phyloP scores from a whole-genome alignment of 768 basidiomycete genomes.

The Artomyces pyxidatus region DNA sequence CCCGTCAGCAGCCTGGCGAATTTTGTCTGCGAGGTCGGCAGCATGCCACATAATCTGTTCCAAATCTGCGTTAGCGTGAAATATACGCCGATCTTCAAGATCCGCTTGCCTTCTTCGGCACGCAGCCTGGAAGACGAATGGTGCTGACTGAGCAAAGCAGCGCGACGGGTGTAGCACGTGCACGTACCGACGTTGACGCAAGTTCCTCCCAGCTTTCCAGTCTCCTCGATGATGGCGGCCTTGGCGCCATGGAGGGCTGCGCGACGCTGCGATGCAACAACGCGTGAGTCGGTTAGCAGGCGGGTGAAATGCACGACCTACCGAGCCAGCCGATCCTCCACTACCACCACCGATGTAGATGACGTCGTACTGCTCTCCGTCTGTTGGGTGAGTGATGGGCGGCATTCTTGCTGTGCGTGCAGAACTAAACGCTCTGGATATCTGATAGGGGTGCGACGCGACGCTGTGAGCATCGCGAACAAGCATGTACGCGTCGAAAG shows the following conservation, averaged over 20 bases:
- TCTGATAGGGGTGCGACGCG: conserved; percentile 22
- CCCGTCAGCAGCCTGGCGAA: conserved; percentile 63
- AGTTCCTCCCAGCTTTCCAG: conserved; percentile 77
- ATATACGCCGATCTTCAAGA: neutral
- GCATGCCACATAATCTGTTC: conserved; percentile 95
- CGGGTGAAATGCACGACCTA: conserved; percentile 30
- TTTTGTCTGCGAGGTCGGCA: conserved; percentile 80
- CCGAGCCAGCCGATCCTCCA: conserved; percentile 84
- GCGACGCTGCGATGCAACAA: conserved; percentile 52
- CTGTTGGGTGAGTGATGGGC: conserved; percentile 56
- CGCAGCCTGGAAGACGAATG: conserved; percentile 55
- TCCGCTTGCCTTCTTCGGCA: conserved; percentile 81
- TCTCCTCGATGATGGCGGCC: conserved; percentile 80
- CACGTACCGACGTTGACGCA: conserved; percentile 94
- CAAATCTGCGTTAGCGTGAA: neutral
- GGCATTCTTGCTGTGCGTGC: conserved; percentile 49
- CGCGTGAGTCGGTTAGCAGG: neutral
- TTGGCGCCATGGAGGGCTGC: conserved; percentile 91
- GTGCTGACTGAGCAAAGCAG: neutral
- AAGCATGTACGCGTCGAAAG: too few species aligned
- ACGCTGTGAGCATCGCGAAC: neutral
- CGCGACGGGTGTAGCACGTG: too few species aligned
- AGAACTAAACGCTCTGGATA: conserved; percentile 37
- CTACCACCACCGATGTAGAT: conserved; percentile 91
- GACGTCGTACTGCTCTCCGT: conserved; percentile 64